Base-by-base conservation (phyloP, 495 filamentous ascomycete genomes). In the Jackrogersella multiformis region DNA sequence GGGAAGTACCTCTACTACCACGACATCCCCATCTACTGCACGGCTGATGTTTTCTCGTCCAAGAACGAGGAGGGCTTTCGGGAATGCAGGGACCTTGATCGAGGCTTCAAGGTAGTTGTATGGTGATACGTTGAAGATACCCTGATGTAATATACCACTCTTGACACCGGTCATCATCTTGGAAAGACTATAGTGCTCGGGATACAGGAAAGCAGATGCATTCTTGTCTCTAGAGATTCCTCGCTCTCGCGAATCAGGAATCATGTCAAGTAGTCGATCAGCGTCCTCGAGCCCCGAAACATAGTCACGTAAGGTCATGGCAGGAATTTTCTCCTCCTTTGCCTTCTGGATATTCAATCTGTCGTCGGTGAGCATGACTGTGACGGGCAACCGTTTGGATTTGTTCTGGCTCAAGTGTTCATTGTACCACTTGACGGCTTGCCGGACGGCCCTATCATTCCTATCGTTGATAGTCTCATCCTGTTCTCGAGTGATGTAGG, bases 1-100 rank as follows among this genome's bases (percentile, higher is more conserved):
- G 0, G 96, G 93, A 1, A 99, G 79, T 0, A 98, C 85, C 76
- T 98, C 93, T 15, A 99, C 89, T 10, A 97, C 93, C 28, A 97
- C 93, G 16, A 91, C 75, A 79, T 99, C 96, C 39, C 94, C 95
- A 24, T 93, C 88, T 21, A 99, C 89, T 16, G 94, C 86, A 64
- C 95, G 87, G 78, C 98, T 99, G 81, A 95, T 96, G 77, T 96
- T 97, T 68, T 98, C 94, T 48, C 95, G 84, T n/a, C 95, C 95
- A 10, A 97, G 81, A 55, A 99, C 87, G 12, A 98, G 80, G 30
- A 99, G 86, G 6, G 93, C 81, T 66, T 91, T 94, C 51, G 96
- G 92, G 69, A 99, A 98, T 16, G 93, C 87, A 15, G 93, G 85
- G 5, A 97, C 93, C 70, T 92, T 89, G 46, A 98, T 89, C 9